Evolutionary conservation across 2,329 filamentous ascomycete genomes (phyloP).

Genomic region (Samsoniella hepiali): DNA sequence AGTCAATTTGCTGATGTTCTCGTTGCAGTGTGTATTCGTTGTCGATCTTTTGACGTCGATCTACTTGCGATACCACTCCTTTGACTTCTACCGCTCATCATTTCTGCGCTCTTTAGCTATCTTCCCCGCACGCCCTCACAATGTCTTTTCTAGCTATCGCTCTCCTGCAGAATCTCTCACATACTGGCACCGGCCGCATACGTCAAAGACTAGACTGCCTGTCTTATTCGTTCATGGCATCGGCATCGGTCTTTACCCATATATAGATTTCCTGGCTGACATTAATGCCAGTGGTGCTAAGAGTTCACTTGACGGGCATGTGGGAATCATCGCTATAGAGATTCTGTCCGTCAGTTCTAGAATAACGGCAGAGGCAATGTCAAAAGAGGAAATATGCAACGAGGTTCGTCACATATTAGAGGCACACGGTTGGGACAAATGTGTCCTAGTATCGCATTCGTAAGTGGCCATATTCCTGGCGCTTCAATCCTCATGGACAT

Average conservation of each 20-base stretch:
- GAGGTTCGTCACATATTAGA: constrained; percentile 52
- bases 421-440: constrained; percentile 47
- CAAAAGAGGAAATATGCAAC: constrained; percentile 45
- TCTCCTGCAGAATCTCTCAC: constrained; percentile 48
- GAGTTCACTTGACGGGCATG: constrained; percentile 41
- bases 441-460: constrained; percentile 52
- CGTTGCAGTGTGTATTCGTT: constrained; percentile 40
- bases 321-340: constrained; percentile 58
- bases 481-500: too few relatives aligned
- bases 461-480: constrained; percentile 20
- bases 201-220: constrained; percentile 52
- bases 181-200: constrained; percentile 62
- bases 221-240: constrained; percentile 63
- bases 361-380: constrained; percentile 48
- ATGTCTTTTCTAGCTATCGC: constrained; percentile 40
- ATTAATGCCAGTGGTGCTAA: constrained; percentile 40
- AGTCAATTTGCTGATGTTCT: constrained; percentile 19
- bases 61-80: constrained; percentile 41
- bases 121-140: constrained; percentile 53
- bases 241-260: constrained; percentile 50
- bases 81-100: constrained; percentile 45
- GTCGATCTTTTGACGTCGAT: constrained; percentile 40
- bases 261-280: constrained; percentile 51
- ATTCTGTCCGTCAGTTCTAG: constrained; percentile 57
- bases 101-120: constrained; percentile 42